Conservation (phyloP, 2,329 filamentous ascomycete genomes). For the Apiospora saccharicola region DNA sequence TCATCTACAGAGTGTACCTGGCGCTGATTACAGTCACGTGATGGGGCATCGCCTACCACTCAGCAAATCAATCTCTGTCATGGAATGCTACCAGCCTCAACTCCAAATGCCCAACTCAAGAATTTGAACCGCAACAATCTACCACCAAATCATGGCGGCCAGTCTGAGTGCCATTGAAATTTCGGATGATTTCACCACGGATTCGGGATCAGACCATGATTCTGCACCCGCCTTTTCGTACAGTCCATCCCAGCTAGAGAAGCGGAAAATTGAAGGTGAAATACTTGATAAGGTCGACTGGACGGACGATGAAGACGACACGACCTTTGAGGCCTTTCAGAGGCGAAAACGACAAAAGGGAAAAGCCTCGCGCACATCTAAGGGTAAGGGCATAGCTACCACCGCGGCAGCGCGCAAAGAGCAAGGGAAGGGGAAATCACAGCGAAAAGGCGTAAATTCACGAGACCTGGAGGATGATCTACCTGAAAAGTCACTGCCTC, state of each 20-base stretch:
- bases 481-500: slow-evolving; percentile 68
- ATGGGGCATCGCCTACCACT: no score
- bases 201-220: background rate
- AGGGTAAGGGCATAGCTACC: slow-evolving; percentile 28
- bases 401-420: slow-evolving; percentile 28
- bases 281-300: slow-evolving; percentile 32
- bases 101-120: no score
- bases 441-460: slow-evolving; percentile 41
- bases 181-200: slow-evolving; percentile 20
- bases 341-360: slow-evolving; percentile 33
- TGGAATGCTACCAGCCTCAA: no score
- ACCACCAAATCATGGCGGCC: slow-evolving; percentile 1
- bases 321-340: slow-evolving; percentile 31
- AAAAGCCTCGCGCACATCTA: slow-evolving; percentile 32
- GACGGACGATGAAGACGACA: slow-evolving; percentile 38
- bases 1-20: no score
- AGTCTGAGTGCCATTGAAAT: slow-evolving; percentile 12
- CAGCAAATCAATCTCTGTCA: no score
- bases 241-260: background rate
- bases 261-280: background rate
- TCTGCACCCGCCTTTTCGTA: background rate
- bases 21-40: no score
- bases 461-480: slow-evolving; percentile 51
- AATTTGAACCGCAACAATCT: background rate
- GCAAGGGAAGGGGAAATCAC: slow-evolving; percentile 27